These are phyloP conservation scores for Colletotrichum caudatum DNA, from an alignment of 2,329 filamentous ascomycete species.

Conservation along the genomic window DNA sequence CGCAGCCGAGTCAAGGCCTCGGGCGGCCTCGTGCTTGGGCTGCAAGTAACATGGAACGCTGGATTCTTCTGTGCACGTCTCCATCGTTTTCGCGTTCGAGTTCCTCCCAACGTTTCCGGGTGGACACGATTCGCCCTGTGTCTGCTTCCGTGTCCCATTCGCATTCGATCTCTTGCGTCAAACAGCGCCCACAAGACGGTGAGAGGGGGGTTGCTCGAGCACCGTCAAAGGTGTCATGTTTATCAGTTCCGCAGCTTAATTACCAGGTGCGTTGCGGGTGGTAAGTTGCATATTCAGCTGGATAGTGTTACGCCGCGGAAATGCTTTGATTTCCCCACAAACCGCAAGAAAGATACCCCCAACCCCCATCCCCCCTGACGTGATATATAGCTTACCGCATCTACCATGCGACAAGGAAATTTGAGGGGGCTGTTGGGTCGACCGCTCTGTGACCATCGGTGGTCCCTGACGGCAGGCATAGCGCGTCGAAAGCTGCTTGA, in stretches of 20 bases:
- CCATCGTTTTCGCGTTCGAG: constrained; percentile 30
- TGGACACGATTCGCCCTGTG: constrained; percentile 5
- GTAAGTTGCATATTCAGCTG: background rate
- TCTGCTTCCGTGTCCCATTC: constrained; percentile 27
- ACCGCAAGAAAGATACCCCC: background rate
- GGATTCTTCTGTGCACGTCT: constrained; percentile 10
- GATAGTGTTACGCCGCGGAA: background rate
- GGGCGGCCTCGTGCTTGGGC: constrained; percentile 7
- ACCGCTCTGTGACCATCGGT: background rate
- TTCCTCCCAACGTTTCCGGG: constrained; percentile 19
- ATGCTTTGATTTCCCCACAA: constrained; percentile 4
- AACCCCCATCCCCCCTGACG: too few relatives aligned
- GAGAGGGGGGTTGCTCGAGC: background rate
- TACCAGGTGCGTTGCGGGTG: background rate
- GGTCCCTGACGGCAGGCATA: background rate
- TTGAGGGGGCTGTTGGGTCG: background rate
- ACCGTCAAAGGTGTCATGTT: background rate
- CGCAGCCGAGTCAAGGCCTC: constrained; percentile 17
- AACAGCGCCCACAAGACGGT: constrained; percentile 11
- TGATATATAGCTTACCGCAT: background rate
- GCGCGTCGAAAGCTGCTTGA: constrained; percentile 5
- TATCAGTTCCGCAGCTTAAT: constrained; percentile 1
- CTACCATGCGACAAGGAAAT: background rate
- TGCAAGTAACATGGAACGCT: background rate
- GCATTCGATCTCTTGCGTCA: background rate